Percentiles rank a stretch among this genome's conserved stretches.
Conservation (phyloP, 192 early-diverging fungal species). For the Backusella circina region DNA sequence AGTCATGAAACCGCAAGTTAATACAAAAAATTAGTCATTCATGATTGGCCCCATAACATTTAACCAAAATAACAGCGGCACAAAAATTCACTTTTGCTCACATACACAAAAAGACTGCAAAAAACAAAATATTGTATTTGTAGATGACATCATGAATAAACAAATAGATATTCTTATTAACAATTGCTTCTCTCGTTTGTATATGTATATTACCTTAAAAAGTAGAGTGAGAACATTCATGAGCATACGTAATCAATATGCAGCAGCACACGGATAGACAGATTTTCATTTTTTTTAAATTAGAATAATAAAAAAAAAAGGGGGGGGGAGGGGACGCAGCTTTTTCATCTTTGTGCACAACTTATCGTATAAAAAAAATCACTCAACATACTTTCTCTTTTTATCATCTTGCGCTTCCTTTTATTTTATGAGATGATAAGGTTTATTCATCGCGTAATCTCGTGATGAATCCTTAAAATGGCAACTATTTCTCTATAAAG, state of each 20-base stretch:
- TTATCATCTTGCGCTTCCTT: not conserved
- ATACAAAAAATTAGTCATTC: not conserved
- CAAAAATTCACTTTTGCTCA: not conserved
- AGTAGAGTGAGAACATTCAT: not conserved
- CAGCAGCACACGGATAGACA: not conserved
- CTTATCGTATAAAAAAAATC: not conserved
- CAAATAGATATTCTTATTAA: not conserved
- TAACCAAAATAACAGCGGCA: not conserved
- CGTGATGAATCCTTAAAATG: not conserved
- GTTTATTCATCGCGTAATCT: not conserved
- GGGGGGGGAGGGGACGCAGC: not conserved
- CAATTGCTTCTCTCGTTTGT: not conserved
- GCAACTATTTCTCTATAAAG: not conserved
- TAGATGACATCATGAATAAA: not conserved
- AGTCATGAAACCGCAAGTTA: constrained; percentile 2
- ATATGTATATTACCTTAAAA: not conserved
- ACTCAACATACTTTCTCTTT: not conserved
- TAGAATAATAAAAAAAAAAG: not conserved
- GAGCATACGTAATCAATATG: not conserved
- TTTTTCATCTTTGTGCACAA: not conserved
- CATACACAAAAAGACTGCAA: not conserved
- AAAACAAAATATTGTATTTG: not conserved
- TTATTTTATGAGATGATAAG: not conserved
- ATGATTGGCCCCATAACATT: not conserved
- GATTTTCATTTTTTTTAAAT: not conserved